A percentile compares a stretch with the other conserved stretches of the same genome.
Evolutionary conservation across 768 basidiomycete genomes (phyloP).

Genomic region (Lactifluus volemus): DNA sequence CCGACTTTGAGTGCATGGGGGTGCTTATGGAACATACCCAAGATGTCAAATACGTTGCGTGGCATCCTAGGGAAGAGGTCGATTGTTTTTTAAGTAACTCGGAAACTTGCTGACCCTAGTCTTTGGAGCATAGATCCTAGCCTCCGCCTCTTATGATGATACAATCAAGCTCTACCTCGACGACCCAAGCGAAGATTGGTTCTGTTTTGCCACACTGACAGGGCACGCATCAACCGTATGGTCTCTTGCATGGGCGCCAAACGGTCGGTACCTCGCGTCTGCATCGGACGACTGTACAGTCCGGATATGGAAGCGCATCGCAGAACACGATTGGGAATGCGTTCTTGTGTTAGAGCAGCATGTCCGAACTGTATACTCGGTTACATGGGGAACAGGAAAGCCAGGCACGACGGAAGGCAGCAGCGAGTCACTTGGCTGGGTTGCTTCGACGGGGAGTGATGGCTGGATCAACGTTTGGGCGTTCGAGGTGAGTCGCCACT

Average conservation of each 20-base stretch:
- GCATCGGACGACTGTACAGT: constrained; percentile 81
- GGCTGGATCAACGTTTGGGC: constrained; percentile 80
- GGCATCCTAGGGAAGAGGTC: constrained; percentile 92
- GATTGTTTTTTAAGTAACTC: background rate
- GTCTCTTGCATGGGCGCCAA: constrained; percentile 76
- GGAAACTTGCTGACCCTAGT: constrained; percentile 14
- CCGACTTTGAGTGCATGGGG: constrained; percentile 89
- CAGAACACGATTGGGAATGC: constrained; percentile 54
- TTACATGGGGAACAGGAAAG: constrained; percentile 54
- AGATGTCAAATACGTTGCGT: constrained; percentile 91
- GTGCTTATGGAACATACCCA: constrained; percentile 96
- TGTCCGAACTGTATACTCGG: constrained; percentile 68
- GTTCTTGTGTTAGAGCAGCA: constrained; percentile 55
- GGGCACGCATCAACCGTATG: constrained; percentile 89
- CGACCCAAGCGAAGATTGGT: constrained; percentile 94
- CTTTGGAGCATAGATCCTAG: constrained; percentile 62
- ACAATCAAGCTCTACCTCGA: constrained; percentile 90
- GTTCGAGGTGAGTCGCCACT: constrained; percentile 38
- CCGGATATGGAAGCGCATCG: constrained; percentile 71
- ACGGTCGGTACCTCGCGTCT: constrained; percentile 72
- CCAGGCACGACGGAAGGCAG: constrained; percentile 23
- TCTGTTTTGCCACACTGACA: constrained; percentile 68
- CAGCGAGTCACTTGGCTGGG: constrained; percentile 54
- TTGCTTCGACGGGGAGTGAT: constrained; percentile 83
- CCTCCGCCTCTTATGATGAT: constrained; percentile 95